Conservation (phyloP, 306 rosid species). For the Sindora glabra region DNA sequence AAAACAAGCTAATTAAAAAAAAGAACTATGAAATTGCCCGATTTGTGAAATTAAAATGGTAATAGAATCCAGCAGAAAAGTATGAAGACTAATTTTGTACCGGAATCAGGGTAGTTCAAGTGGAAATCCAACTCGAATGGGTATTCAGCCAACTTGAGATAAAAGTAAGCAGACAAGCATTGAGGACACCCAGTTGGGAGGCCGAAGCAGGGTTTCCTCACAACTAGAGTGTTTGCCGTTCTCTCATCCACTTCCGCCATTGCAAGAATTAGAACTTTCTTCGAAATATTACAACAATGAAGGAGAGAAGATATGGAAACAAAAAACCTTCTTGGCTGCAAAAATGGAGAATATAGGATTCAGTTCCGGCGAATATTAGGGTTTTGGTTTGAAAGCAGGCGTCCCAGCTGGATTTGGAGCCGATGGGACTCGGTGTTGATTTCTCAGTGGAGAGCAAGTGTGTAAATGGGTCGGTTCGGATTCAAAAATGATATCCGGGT, state of each 20-base stretch:
- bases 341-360: too few species aligned
- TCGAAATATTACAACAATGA: too few species aligned
- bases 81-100: constrained; percentile 23
- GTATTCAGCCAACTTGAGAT: constrained; percentile 61
- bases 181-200: constrained; percentile 86
- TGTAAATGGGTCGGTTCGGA: too few species aligned
- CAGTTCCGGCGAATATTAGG: too few species aligned
- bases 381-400: too few species aligned
- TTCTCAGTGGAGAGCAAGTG: too few species aligned
- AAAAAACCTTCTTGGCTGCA: too few species aligned
- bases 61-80: neutral
- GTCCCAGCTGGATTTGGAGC: too few species aligned
- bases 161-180: constrained; percentile 61
- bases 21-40: neutral
- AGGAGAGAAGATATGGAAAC: too few species aligned
- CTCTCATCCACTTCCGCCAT: constrained; percentile 32
- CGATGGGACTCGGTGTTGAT: too few species aligned
- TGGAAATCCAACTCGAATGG: constrained; percentile 67
- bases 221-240: constrained; percentile 46
- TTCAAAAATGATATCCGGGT: too few species aligned
- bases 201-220: constrained; percentile 73
- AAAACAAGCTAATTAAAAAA: neutral
- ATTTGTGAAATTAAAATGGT: neutral
- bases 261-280: too few species aligned
- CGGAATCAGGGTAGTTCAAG: constrained; percentile 71